phyloP scores from a whole-genome alignment of 2,329 filamentous ascomycete species.

The Fusarium sp. region DNA sequence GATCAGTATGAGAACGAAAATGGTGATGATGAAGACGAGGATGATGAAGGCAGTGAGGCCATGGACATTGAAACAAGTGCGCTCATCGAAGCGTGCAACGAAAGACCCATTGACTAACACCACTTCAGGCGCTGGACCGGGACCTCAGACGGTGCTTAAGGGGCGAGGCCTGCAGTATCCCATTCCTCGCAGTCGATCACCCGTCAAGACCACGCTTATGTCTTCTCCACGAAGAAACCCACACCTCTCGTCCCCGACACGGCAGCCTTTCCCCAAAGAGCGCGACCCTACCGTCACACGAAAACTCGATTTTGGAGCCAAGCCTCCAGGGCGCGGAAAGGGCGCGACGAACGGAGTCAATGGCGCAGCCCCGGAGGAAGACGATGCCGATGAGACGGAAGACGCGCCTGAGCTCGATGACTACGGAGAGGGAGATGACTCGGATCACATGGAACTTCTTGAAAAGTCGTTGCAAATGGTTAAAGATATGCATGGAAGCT shows the following conservation, averaged over 20 bases:
- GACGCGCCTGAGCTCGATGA: slow-evolving; percentile 43
- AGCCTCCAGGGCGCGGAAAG: slow-evolving; percentile 16
- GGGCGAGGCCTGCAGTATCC: slow-evolving; percentile 65
- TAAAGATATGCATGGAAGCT: slow-evolving; percentile 50
- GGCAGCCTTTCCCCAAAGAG: slow-evolving; percentile 55
- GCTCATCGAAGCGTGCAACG: slow-evolving; percentile 10
- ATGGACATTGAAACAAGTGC: slow-evolving; percentile 69
- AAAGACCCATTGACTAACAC: slow-evolving; percentile 40
- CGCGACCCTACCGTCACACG: slow-evolving; percentile 64
- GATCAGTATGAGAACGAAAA: slow-evolving; percentile 46
- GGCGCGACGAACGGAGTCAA: slow-evolving; percentile 50
- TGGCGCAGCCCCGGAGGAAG: slow-evolving; percentile 48
- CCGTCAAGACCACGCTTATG: slow-evolving; percentile 73
- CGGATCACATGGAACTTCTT: slow-evolving; percentile 50
- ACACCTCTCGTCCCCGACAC: slow-evolving; percentile 65
- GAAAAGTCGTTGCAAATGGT: slow-evolving; percentile 63
- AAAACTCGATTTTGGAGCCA: slow-evolving; percentile 66
- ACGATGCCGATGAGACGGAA: slow-evolving; percentile 49
- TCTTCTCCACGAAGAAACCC: slow-evolving; percentile 75
- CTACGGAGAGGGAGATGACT: slow-evolving; percentile 41
- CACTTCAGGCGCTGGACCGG: slow-evolving; percentile 65
- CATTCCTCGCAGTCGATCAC: slow-evolving; percentile 68
- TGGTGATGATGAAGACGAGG: slow-evolving; percentile 42
- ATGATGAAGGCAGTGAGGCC: slow-evolving; percentile 58
- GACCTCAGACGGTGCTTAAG: slow-evolving; percentile 67